Conservation (phyloP, 352 stramenopile species). For the Achlya hypogyna region DNA sequence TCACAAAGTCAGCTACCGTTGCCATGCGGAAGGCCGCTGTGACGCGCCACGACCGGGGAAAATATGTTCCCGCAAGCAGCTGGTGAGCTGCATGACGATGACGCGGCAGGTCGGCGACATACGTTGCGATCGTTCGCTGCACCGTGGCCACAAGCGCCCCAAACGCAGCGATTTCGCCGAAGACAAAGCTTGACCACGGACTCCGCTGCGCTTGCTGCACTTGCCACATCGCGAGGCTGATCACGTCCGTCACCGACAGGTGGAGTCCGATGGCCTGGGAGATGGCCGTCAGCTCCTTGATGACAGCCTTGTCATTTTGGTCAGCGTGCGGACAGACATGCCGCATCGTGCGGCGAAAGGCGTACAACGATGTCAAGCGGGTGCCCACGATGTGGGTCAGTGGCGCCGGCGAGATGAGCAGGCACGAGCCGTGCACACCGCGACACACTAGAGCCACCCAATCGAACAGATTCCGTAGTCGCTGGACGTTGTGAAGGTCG, state of each 20-base stretch:
- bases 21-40: neutral
- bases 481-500: neutral
- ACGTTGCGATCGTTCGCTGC: neutral
- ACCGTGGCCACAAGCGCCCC: neutral
- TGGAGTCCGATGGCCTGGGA: neutral
- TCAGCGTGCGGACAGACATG: neutral
- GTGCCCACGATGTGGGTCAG: too few species aligned
- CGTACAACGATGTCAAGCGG: neutral
- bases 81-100: neutral
- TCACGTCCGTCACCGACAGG: neutral
- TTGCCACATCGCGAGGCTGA: neutral
- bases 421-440: too few species aligned
- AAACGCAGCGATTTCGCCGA: neutral
- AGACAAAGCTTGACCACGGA: neutral
- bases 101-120: neutral
- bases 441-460: neutral
- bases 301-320: neutral
- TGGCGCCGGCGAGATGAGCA: too few species aligned
- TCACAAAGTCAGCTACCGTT: neutral
- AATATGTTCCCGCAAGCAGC: neutral
- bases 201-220: neutral
- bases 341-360: neutral
- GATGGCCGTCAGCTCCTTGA: slow-evolving; percentile 7
- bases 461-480: neutral
- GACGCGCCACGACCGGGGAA: slow-evolving; percentile 4